Evolutionary conservation across 305 asterid genomes (phyloP), one percentile per base, ranked within the genome.

Genomic region (Euphrasia arctica): DNA sequence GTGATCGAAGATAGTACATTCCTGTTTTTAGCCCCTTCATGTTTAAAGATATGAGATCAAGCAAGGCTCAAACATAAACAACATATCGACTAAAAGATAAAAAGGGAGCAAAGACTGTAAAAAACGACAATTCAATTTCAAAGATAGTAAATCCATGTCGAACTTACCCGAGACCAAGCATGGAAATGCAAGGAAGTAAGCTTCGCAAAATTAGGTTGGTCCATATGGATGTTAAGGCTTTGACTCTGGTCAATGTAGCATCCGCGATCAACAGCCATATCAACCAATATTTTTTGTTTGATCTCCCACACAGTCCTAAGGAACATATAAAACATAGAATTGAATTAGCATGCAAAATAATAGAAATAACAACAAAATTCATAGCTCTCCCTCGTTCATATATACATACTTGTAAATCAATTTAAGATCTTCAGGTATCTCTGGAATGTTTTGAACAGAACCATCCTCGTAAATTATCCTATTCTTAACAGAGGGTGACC

Each of bases 221-320:
- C 98, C 97, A 91, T 89, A 68, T 89, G 97, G 70, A 91, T 89
- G 82, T 91, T 89, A 14, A 91, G 81, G 75, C 97, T 90, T 70
- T 91, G 97, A 47, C 98, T 91, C 75, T 91, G 96, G 70, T 89
- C 98, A 29, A 88, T 89, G 71, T 74, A 91, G 80, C 97, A 87
- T 31, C 99, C 99, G 29, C 99, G 99, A 69, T 88, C 99, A 65
- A 83, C 92, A 50, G 98, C 97, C 98, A 92, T 90, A 49, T 92
- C 95, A 47, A 91, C 98, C 75, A 91, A 59, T n/a, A 83, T 63
- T 58, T 88, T 70, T 63, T 91, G 98, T 56, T 84, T 91, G 77
- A 89, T 89, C 83, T 91, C 98, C 98, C 98, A 91, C 63, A 89
- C 98, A 64, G 93, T 91, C 80, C 99, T 87, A 78, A 60, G 10